Base-by-base conservation (phyloP, 2,329 filamentous ascomycete genomes). In the Karstenula rhodostoma region DNA sequence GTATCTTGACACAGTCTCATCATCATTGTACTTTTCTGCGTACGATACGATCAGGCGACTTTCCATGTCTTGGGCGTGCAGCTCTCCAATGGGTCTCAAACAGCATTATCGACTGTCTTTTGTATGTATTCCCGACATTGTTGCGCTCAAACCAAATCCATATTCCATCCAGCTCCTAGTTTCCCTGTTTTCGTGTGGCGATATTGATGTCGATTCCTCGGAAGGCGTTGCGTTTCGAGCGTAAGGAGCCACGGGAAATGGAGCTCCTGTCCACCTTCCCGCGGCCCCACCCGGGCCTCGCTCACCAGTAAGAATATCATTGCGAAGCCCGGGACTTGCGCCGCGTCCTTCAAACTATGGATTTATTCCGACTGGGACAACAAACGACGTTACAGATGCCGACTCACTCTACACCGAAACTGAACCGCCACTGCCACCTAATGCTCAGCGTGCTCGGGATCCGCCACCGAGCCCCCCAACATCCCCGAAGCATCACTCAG, bases 181-280 rank as follows among this genome's bases (percentile, higher is more conserved):
- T 10, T 19, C 25, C 13, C 5, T 25, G 23, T 13, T 10, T 8
- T 27, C 17, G 25, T 17, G 25, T 32, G 19, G 7, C 43, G 22
- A 57, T 56, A 49, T 42, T 35, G 17, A 55, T 56, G 54, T 42
- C 57, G 8, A 52, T 58, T 32, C 22, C 48, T 4, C 19, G 42
- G 1, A 52, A 61, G 22, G 55, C 58, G 8, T 46, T 59, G 22
- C 56, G 58, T 13, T 57, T 61, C 13, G 51, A n/a, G 22, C 49
- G 10, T 2, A 40, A 27, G 13, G 49, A 42, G 29, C n/a, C 29
- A 51, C 7, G 37, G 13, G 35, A 60, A 13, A 35, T 59, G 22
- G 49, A 63, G 17, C 59, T 67, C 22, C 56, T 68, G 13, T 48
- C 60, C 5, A 49, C 60, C 15, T 68, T 68, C 54, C 66, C 64